Evolutionary conservation across 176 grass and related monocot species (phyloP).

Genomic region (Zea mays): DNA sequence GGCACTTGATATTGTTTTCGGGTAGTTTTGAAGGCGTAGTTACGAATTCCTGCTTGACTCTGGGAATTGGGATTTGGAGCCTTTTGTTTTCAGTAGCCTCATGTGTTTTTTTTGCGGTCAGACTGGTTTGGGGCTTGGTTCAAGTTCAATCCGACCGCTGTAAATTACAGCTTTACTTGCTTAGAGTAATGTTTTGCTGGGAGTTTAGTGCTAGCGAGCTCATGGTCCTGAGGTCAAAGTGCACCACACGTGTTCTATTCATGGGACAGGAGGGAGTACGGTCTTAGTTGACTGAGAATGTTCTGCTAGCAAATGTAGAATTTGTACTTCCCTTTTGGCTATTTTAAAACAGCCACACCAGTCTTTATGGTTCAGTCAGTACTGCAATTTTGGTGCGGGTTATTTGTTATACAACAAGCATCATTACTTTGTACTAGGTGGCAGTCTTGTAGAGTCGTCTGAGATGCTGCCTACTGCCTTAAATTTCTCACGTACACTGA

Average conservation of each 20-base stretch:
- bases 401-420: conserved; percentile 9
- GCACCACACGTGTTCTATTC: not conserved
- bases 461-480: not conserved
- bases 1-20: conserved; percentile 1
- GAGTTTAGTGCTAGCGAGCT: not conserved
- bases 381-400: not conserved
- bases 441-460: conserved; percentile 5
- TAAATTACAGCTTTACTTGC: conserved; percentile 11
- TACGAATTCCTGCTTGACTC: not conserved
- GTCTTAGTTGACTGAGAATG: not conserved
- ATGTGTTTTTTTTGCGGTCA: not conserved
- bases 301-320: not conserved
- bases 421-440: not conserved
- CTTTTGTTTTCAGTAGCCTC: not conserved
- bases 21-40: not conserved
- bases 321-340: conserved; percentile 5
- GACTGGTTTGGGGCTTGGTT: not conserved
- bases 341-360: not conserved
- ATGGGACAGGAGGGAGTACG: not conserved
- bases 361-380: conserved; percentile 9
- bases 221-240: not conserved
- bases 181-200: not conserved
- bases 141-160: not conserved
- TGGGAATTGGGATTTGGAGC: conserved; percentile 54
- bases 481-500: not conserved